These are phyloP conservation scores for Ballota nigra DNA, from an alignment of 257 asterid species.

Conservation along the genomic window DNA sequence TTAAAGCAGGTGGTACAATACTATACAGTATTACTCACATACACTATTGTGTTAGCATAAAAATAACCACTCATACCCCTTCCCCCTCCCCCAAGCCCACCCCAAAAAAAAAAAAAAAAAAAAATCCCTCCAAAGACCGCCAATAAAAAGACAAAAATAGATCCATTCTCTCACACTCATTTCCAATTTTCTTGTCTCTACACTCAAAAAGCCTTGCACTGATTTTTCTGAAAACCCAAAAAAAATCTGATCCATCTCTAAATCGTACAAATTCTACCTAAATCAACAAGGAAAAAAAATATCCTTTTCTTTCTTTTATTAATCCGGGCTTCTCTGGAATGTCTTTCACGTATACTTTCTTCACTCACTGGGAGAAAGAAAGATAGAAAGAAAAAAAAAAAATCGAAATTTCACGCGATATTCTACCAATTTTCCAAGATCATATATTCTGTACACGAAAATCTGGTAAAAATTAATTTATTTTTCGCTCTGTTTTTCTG, in stretches of 20 bases:
- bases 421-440: not conserved
- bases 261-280: too few species aligned
- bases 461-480: constrained; percentile 39
- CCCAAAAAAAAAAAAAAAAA: too few species aligned
- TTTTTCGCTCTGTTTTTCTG: not conserved
- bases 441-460: not conserved
- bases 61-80: too few species aligned
- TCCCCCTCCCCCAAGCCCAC: too few species aligned
- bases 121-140: constrained; percentile 30
- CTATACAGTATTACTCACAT: too few species aligned
- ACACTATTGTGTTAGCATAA: too few species aligned
- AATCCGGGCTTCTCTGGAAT: too few species aligned
- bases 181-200: not conserved
- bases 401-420: not conserved
- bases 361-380: constrained; percentile 70
- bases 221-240: constrained; percentile 11
- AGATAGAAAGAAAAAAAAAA: constrained; percentile 28
- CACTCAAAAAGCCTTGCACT: too few species aligned
- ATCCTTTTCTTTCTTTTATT: too few species aligned
- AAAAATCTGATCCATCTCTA: not conserved
- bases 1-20: too few species aligned
- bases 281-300: too few species aligned
- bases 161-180: not conserved
- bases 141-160: constrained; percentile 20
- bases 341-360: constrained; percentile 33